Base-by-base conservation (phyloP, 1,139 yeast species). In the Saccharomyces hybrid region DNA sequence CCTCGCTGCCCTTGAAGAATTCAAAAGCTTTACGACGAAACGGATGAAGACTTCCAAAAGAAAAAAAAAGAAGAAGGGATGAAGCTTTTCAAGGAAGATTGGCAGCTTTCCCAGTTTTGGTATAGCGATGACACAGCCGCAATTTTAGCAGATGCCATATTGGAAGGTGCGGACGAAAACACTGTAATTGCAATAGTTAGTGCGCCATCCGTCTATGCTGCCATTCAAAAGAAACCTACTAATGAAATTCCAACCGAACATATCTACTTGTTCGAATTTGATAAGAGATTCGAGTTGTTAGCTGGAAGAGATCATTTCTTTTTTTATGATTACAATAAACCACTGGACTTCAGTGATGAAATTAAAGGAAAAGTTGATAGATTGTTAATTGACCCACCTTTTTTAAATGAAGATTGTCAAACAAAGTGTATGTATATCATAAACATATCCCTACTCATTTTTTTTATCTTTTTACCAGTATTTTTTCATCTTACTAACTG, bases 21-120 rank as follows among this genome's bases (percentile, higher is more conserved):
- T 88, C 67, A 79, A 47, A 71, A 77, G 55, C 71, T 90, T 50
- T 77, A 78, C 59, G 71, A 76, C 51, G 75, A 76, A 50, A 88
- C 95, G 1, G 88, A 88, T 65, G 72, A 72, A 49, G 68, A 66
- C 46, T 73, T 65, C 60, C 68, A 69, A 27, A 65, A 62, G 29
- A 64, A 67, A 19, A 68, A 67, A 49, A 64, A 63, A 44, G 62
- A 67, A 38, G 69, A 71, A 52, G 79, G 81, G 28, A 87, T 87
- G 70, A 84, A 81, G 50, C 74, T 79, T 38, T 90, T 90, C 70
- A 78, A 86, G 66, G 97, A 90, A 70, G 96, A 90, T 71, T 90
- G 97, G 97, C 95, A 88, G 64, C 75, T 90, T 46, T 88, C 96
- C 0, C 97, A 90, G 69, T 90, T 90, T 71, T 88, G 96, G 96